Percentiles rank a stretch among this genome's conserved stretches.
phyloP scores from a whole-genome alignment of 225 moss, liverwort and hornwort species.

The Physcomitrium patens region DNA sequence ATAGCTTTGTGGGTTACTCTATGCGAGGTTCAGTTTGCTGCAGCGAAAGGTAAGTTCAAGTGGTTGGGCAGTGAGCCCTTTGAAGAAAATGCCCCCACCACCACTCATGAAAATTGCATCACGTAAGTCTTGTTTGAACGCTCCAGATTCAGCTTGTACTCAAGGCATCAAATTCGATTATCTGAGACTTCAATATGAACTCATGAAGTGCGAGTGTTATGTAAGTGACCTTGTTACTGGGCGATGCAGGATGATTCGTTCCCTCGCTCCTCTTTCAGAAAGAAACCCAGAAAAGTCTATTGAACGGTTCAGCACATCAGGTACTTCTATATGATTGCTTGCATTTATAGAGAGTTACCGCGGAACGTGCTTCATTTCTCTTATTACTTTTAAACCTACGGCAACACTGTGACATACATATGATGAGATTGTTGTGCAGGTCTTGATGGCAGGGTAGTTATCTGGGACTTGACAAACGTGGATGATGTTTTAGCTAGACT shows the following conservation, averaged over 20 bases:
- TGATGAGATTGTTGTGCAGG: slow-evolving; percentile 48
- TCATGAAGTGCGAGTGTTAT: slow-evolving; percentile 6
- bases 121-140: slow-evolving; percentile 54
- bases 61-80: slow-evolving; percentile 81
- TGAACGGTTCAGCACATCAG: slow-evolving; percentile 89
- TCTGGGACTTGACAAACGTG: slow-evolving; percentile 85
- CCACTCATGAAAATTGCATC: slow-evolving; percentile 95
- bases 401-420: background rate
- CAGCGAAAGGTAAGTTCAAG: slow-evolving; percentile 96
- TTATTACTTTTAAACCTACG: background rate
- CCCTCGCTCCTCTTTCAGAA: slow-evolving; percentile 62
- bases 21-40: slow-evolving; percentile 64
- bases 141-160: slow-evolving; percentile 16
- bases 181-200: slow-evolving; percentile 12
- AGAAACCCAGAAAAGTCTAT: slow-evolving; percentile 62
- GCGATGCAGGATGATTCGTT: slow-evolving; percentile 73
- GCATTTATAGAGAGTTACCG: background rate
- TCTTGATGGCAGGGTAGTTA: slow-evolving; percentile 84
- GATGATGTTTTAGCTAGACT: slow-evolving; percentile 58
- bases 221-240: slow-evolving; percentile 27
- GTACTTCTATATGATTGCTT: slow-evolving; percentile 44
- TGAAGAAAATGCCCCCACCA: slow-evolving; percentile 62
- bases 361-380: background rate
- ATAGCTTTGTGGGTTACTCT: slow-evolving; percentile 21
- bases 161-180: slow-evolving; percentile 19